phyloP scores from a whole-genome alignment of 2,329 filamentous ascomycete genomes.

The Sclerotinia borealis region DNA sequence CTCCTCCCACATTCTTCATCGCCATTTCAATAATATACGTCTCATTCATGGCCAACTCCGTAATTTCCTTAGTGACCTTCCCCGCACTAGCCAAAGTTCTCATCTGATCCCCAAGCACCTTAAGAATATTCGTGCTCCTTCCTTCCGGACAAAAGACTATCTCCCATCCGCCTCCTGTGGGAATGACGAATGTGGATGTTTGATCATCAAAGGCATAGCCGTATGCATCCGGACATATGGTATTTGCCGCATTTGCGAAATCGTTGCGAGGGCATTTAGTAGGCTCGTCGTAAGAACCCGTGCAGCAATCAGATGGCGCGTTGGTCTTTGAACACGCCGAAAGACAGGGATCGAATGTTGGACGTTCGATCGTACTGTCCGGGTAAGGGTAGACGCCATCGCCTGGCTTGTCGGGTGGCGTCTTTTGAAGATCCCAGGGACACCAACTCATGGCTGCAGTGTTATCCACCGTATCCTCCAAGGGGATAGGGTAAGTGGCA shows the following conservation, averaged over 20 bases:
- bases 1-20: constrained; percentile 14
- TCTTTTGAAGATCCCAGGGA: constrained; percentile 69
- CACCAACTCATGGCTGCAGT: constrained; percentile 63
- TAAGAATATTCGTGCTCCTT: constrained; percentile 53
- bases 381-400: constrained; percentile 76
- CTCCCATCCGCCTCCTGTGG: constrained; percentile 68
- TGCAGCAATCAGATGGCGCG: constrained; percentile 66
- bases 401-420: constrained; percentile 62
- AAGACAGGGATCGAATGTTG: constrained; percentile 70
- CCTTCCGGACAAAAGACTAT: constrained; percentile 68
- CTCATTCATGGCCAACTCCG: constrained; percentile 33
- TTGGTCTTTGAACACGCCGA: constrained; percentile 69
- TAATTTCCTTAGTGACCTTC: constrained; percentile 34
- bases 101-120: constrained; percentile 45
- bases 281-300: constrained; percentile 59
- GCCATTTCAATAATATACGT: constrained; percentile 26
- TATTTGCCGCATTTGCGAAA: constrained; percentile 66
- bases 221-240: constrained; percentile 77
- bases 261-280: constrained; percentile 58
- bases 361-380: constrained; percentile 64
- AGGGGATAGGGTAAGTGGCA: constrained; percentile 58
- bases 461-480: constrained; percentile 54
- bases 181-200: constrained; percentile 55
- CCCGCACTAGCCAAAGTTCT: constrained; percentile 41
- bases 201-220: constrained; percentile 63